Base-by-base conservation (phyloP, 768 basidiomycete species). In the Leucosporidium scottii region DNA sequence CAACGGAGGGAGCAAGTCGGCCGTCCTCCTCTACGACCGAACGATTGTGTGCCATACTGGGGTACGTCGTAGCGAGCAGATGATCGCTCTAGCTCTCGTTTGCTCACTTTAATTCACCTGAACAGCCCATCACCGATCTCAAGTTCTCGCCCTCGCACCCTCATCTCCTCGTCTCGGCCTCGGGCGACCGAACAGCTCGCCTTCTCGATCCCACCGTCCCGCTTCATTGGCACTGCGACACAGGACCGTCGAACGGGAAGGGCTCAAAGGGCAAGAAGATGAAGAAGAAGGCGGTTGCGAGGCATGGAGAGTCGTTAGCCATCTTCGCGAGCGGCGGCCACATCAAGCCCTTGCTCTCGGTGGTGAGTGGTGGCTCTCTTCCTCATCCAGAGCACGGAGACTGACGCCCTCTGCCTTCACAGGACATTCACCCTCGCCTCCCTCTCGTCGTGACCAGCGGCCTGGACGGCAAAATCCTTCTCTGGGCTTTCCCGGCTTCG, bases 71-170 rank as follows among this genome's bases (percentile, higher is more conserved):
- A 6, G 13, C 7, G 39, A 10, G 39, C 34, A 44, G 15, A 15
- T 13, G 13, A 13, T 44, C 10, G 39, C 51, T 25, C 25, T 2
- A 5, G 2, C 2, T 10, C 4, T 1, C 1, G 1, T 1, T 25
- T 1, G 25, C 51, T 53, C 25, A 53, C 23, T 15, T 10, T 4
- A 9, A 3, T 3, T 28, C 7, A 13, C 8, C 2, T 6, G 27
- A 13, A 34, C 34, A 54, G 27, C 27, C 27, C 20, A 54, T 54
- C 53, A 17, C 3, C 27, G 53, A 54, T 27, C 53, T 54, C 53
- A 54, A 54, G 53, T 54, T 54, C 27, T 54, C 53, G 25, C 12
- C 53, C 27, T 27, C 25, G 5, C 30, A 25, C 27, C 27, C 27
- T 13, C 53, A 54, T 30, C 53, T 54, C 27, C 53, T 54, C 53